These are phyloP conservation scores for Cystobasidium tubakii DNA, from an alignment of 768 basidiomycete species.

Conservation along the genomic window DNA sequence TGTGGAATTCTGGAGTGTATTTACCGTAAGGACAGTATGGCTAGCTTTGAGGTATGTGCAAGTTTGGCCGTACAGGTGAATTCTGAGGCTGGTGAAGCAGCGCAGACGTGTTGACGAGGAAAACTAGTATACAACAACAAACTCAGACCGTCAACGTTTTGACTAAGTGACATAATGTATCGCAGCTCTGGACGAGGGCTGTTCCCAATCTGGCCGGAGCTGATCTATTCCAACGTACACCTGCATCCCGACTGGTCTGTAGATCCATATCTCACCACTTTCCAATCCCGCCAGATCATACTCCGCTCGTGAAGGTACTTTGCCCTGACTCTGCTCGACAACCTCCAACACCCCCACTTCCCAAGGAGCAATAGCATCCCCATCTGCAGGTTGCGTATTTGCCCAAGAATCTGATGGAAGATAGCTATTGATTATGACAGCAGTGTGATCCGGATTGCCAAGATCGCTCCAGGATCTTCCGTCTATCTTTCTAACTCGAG, in stretches of 20 bases:
- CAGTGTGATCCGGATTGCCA: conserved; percentile 54
- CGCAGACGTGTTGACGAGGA: no score
- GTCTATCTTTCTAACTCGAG: conserved; percentile 47
- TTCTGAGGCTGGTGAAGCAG: no score
- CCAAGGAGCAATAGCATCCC: conserved; percentile 51
- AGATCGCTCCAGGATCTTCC: conserved; percentile 46
- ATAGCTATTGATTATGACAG: conserved; percentile 16
- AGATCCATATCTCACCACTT: conserved; percentile 59
- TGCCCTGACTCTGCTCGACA: conserved; percentile 56
- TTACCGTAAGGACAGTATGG: no score
- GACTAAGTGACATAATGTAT: background rate
- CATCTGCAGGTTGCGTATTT: conserved; percentile 42
- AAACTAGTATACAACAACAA: conserved; percentile 1
- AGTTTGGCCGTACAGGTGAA: no score
- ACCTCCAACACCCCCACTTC: conserved; percentile 55
- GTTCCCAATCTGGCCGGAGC: conserved; percentile 40
- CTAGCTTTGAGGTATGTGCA: no score
- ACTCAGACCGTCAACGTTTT: no score
- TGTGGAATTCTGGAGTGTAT: no score
- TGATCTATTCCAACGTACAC: conserved; percentile 37
- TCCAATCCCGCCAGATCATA: conserved; percentile 55
- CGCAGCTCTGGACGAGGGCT: background rate
- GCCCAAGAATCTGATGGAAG: background rate
- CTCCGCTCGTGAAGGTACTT: conserved; percentile 51
- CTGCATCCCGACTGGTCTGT: conserved; percentile 52